Evolutionary conservation across 495 filamentous ascomycete species (phyloP).

Genomic region (Lichina pygmaea): DNA sequence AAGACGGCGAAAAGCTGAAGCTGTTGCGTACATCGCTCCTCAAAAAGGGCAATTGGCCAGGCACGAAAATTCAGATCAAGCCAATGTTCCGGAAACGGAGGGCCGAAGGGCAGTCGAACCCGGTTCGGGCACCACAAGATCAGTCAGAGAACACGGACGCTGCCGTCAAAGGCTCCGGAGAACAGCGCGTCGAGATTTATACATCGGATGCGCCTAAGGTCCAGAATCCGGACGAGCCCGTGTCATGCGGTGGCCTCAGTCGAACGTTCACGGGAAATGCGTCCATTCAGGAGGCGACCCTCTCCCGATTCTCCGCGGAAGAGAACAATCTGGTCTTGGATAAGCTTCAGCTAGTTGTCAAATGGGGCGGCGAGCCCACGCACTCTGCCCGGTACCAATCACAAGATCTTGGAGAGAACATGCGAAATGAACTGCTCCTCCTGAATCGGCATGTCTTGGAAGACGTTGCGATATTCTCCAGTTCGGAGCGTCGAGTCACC

Average conservation of each 20-base stretch:
- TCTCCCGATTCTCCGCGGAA: slow-evolving; percentile 68
- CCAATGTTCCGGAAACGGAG: slow-evolving; percentile 82
- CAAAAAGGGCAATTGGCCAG: slow-evolving; percentile 78
- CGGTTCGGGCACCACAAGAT: slow-evolving; percentile 11
- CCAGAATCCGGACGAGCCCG: neutral
- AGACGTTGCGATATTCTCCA: slow-evolving; percentile 79
- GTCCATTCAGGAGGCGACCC: slow-evolving; percentile 61
- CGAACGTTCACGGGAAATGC: slow-evolving; percentile 28
- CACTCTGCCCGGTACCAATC: slow-evolving; percentile 91
- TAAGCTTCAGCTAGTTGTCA: slow-evolving; percentile 91
- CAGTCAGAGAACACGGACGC: neutral
- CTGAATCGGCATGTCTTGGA: slow-evolving; percentile 81
- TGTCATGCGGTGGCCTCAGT: neutral
- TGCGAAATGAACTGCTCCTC: slow-evolving; percentile 79
- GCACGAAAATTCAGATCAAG: slow-evolving; percentile 97
- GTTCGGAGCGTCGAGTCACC: slow-evolving; percentile 78
- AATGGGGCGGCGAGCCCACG: slow-evolving; percentile 96
- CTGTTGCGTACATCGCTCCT: slow-evolving; percentile 60
- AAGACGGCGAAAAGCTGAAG: slow-evolving; percentile 69
- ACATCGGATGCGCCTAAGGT: neutral
- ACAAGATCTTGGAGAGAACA: slow-evolving; percentile 78
- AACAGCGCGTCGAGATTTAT: neutral
- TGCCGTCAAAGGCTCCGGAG: neutral
- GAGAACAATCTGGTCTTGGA: slow-evolving; percentile 78
- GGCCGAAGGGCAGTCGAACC: slow-evolving; percentile 13